These are phyloP conservation scores for Pugionium cornutum DNA, from an alignment of 345 rosid species.

Conservation along the genomic window DNA sequence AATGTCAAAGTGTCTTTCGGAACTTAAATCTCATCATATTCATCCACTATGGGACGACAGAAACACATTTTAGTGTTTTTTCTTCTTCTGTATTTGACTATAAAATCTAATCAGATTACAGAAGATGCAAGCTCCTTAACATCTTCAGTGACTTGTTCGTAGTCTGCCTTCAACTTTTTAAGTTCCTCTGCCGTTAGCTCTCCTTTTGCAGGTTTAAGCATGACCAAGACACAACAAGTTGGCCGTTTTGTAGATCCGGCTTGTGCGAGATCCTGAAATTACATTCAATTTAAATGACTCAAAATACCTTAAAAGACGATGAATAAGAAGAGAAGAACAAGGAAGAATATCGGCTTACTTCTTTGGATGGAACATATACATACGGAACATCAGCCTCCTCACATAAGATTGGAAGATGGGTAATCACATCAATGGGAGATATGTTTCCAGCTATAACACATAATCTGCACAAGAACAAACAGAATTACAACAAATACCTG, in stretches of 20 bases:
- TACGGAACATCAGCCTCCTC: conserved; percentile 89
- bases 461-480: conserved; percentile 49
- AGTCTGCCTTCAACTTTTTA: conserved; percentile 64
- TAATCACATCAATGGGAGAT: conserved; percentile 95
- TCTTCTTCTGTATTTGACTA: not conserved
- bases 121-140: conserved; percentile 62
- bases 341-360: conserved; percentile 48
- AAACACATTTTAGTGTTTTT: conserved; percentile 23
- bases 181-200: conserved; percentile 68
- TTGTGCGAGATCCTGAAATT: conserved; percentile 80
- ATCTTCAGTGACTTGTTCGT: conserved; percentile 60
- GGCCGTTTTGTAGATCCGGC: conserved; percentile 96
- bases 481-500: not conserved
- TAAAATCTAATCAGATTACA: conserved; percentile 41
- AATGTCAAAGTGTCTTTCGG: not conserved
- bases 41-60: not conserved
- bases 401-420: conserved; percentile 88
- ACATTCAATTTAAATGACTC: not conserved
- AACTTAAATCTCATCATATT: conserved; percentile 13
- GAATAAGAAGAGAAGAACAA: not conserved
- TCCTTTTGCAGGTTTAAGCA: conserved; percentile 79
- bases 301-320: not conserved
- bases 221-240: conserved; percentile 87
- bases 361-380: conserved; percentile 83
- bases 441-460: conserved; percentile 97